phyloP scores from a whole-genome alignment of 2,329 filamentous ascomycete genomes.

The Cladosporium phlei region DNA sequence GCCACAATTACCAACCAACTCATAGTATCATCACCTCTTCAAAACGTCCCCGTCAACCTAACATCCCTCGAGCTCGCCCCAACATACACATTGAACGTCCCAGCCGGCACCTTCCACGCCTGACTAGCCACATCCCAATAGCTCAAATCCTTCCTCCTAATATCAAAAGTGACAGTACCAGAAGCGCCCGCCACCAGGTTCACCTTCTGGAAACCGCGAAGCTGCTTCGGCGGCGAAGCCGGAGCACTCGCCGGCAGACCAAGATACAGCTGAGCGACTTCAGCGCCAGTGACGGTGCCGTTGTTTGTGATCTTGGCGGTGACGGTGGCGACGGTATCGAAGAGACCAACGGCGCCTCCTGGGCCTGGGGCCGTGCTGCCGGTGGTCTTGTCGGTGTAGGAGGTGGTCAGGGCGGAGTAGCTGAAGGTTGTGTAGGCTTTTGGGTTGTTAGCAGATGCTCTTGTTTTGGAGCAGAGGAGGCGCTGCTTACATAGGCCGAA shows the following conservation, averaged over 20 bases:
- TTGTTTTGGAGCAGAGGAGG: background rate
- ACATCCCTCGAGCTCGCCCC: conserved; percentile 20
- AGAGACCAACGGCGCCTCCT: conserved; percentile 58
- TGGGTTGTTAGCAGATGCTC: background rate
- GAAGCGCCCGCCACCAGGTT: conserved; percentile 23
- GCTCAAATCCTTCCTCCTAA: conserved; percentile 32
- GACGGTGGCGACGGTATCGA: conserved; percentile 54
- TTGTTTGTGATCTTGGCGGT: conserved; percentile 46
- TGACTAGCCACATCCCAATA: conserved; percentile 33
- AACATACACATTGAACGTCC: conserved; percentile 28
- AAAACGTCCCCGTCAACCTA: conserved; percentile 14
- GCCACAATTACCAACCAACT: no score
- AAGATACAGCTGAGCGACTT: conserved; percentile 43
- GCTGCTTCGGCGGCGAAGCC: conserved; percentile 19
- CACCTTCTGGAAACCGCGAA: conserved; percentile 29
- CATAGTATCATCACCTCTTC: background rate
- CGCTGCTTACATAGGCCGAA: conserved; percentile 55
- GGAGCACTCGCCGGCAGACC: conserved; percentile 26
- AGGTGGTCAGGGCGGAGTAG: conserved; percentile 24
- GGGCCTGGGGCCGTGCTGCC: conserved; percentile 36
- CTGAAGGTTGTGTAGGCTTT: conserved; percentile 38
- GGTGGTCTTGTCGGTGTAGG: conserved; percentile 14
- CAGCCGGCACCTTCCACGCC: conserved; percentile 34
- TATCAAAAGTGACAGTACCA: conserved; percentile 23
- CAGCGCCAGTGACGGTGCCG: conserved; percentile 42